A percentile compares a stretch with the other conserved stretches of the same genome.
Evolutionary conservation across 345 rosid genomes (phyloP).

Genomic region (Trapa bicornis): DNA sequence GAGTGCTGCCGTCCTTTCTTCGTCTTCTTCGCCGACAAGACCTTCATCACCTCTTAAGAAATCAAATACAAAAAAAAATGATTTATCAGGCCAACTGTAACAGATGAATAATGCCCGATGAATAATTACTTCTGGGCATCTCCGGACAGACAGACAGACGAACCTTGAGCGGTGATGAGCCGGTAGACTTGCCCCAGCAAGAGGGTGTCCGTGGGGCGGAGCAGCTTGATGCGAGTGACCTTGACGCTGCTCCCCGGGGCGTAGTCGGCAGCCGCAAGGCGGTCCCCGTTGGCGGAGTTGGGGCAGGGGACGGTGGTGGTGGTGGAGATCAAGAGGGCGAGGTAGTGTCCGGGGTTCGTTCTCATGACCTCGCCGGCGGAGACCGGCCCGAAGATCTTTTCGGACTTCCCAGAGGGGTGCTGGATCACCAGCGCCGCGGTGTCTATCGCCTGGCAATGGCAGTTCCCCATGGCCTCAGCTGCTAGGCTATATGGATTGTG

Average conservation of each 20-base stretch:
- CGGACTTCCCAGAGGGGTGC: conserved; percentile 64
- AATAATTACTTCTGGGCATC: no score
- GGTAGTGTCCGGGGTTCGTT: conserved; percentile 83
- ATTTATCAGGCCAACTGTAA: no score
- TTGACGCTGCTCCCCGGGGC: conserved; percentile 31
- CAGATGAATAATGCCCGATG: no score
- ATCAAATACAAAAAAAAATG: neutral
- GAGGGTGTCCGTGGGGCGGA: conserved; percentile 70
- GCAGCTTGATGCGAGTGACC: conserved; percentile 83
- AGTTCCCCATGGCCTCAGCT: conserved; percentile 47
- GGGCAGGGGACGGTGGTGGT: conserved; percentile 14
- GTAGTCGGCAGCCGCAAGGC: conserved; percentile 1
- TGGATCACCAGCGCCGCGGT: conserved; percentile 66
- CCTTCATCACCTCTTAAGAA: conserved; percentile 74
- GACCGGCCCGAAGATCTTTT: conserved; percentile 49
- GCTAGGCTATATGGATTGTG: neutral
- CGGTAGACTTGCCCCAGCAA: conserved; percentile 72
- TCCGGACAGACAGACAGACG: no score
- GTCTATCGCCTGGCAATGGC: conserved; percentile 65
- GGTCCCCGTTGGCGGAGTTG: neutral
- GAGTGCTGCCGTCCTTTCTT: conserved; percentile 20
- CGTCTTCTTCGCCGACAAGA: conserved; percentile 54
- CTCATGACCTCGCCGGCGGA: conserved; percentile 62
- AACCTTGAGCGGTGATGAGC: conserved; percentile 73
- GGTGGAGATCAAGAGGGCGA: conserved; percentile 84